Evolutionary conservation across 768 basidiomycete species (phyloP).

Genomic region (Xerocomellus dryophilus): DNA sequence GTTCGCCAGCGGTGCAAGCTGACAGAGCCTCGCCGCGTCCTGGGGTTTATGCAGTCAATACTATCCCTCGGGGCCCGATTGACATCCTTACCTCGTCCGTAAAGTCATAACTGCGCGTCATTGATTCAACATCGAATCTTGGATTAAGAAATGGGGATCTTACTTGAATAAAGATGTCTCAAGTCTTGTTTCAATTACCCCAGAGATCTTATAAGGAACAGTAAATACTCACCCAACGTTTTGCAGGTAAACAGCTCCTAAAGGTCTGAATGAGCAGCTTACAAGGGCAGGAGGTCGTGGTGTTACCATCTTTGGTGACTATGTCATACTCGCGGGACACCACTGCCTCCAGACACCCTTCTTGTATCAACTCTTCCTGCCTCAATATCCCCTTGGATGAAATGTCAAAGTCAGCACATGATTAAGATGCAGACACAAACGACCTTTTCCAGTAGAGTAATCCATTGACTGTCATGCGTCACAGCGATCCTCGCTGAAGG

Average conservation of each 20-base stretch:
- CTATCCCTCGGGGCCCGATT: not conserved
- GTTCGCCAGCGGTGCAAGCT: not conserved
- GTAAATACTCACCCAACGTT: not conserved
- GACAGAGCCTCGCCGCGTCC: conserved; percentile 6
- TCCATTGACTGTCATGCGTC: not conserved
- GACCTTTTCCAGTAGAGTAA: not conserved
- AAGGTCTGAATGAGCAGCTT: not conserved
- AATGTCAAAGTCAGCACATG: not conserved
- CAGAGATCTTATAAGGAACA: no score
- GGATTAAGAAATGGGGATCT: no score
- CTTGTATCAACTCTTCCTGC: not conserved
- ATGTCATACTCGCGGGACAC: not conserved
- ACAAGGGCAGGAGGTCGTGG: not conserved
- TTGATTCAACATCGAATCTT: no score
- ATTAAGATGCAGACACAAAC: not conserved
- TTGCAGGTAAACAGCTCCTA: not conserved
- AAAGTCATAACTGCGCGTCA: no score
- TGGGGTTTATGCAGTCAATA: conserved; percentile 4
- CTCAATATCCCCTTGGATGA: not conserved
- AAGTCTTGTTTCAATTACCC: no score
- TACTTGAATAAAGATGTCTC: no score
- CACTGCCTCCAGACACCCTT: not conserved
- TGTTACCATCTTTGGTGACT: not conserved
- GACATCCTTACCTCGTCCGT: conserved; percentile 1
- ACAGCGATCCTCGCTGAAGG: not conserved